A percentile compares a stretch with the other conserved stretches of the same genome.
Conservation (phyloP, 2,329 filamentous ascomycete genomes). For the Pseudogymnoascus sp. region DNA sequence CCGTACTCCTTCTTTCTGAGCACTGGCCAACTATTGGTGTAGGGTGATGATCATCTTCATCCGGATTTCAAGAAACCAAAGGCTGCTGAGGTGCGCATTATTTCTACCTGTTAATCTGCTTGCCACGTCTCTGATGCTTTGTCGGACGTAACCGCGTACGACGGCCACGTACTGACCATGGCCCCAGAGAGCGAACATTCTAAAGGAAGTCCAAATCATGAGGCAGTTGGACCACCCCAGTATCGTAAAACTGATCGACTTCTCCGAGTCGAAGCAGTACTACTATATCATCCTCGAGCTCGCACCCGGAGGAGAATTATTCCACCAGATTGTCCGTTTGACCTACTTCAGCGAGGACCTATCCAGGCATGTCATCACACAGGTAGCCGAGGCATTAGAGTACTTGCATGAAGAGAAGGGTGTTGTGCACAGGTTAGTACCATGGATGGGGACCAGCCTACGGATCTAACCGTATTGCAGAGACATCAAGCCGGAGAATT, state of each 20-base stretch:
- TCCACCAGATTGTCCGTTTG: conserved; percentile 95
- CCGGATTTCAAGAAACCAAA: conserved; percentile 94
- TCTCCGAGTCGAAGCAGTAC: conserved; percentile 87
- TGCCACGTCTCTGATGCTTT: conserved; percentile 20
- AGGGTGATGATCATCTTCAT: conserved; percentile 90
- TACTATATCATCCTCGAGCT: conserved; percentile 97
- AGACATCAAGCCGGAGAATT: conserved; percentile 97
- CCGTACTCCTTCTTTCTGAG: conserved; percentile 17
- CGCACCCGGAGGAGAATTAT: conserved; percentile 89
- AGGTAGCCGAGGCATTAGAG: conserved; percentile 89
- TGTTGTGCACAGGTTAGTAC: conserved; percentile 85
- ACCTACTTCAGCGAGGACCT: conserved; percentile 98
- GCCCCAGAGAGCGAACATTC: conserved; percentile 80
- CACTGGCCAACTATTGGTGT: conserved; percentile 51
- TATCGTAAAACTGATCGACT: conserved; percentile 87
- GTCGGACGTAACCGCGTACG: conserved; percentile 22
- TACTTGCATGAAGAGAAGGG: conserved; percentile 93
- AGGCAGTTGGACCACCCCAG: conserved; percentile 93
- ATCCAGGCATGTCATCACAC: conserved; percentile 85
- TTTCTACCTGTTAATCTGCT: conserved; percentile 29
- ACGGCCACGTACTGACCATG: conserved; percentile 13
- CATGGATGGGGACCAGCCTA: not conserved
- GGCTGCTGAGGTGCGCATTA: conserved; percentile 84
- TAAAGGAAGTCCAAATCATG: conserved; percentile 99
- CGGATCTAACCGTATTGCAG: conserved; percentile 40